Percentiles rank a stretch among this genome's conserved stretches.
phyloP scores from a whole-genome alignment of 306 rosid genomes.

The Alnus rubra region DNA sequence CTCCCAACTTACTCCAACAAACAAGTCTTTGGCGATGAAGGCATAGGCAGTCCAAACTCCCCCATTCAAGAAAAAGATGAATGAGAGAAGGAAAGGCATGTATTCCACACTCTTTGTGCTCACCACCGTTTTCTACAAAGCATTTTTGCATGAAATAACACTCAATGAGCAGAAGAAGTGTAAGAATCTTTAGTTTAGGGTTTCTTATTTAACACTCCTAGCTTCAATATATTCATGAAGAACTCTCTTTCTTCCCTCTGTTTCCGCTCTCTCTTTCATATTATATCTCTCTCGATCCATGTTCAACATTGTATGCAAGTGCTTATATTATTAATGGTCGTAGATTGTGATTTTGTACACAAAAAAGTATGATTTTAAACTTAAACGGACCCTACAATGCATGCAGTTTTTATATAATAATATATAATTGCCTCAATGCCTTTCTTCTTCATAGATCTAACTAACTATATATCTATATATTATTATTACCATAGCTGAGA shows the following conservation, averaged over 20 bases:
- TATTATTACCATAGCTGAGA: slow-evolving; percentile 35
- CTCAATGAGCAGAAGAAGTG: neutral
- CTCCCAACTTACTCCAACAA: slow-evolving; percentile 6
- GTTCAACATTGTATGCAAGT: too few species aligned
- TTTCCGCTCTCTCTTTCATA: too few species aligned
- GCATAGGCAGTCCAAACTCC: slow-evolving; percentile 42
- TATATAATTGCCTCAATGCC: neutral
- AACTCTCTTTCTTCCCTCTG: too few species aligned
- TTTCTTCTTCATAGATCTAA: neutral
- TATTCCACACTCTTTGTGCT: slow-evolving; percentile 47
- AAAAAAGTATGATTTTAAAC: too few species aligned
- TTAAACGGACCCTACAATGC: too few species aligned
- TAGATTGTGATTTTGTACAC: too few species aligned
- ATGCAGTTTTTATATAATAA: too few species aligned
- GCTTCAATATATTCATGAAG: too few species aligned
- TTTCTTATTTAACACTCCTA: too few species aligned
- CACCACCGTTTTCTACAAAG: slow-evolving; percentile 42
- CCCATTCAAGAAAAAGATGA: slow-evolving; percentile 41
- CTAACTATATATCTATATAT: neutral
- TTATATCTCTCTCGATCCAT: too few species aligned
- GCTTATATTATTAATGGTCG: too few species aligned
- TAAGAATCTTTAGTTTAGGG: too few species aligned
- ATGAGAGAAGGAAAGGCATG: slow-evolving; percentile 53
- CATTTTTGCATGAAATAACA: neutral
- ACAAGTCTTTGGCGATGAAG: slow-evolving; percentile 3